These are phyloP conservation scores for Acaromyces ingoldii DNA, from an alignment of 1,284 basidiomycete species.

Conservation along the genomic window DNA sequence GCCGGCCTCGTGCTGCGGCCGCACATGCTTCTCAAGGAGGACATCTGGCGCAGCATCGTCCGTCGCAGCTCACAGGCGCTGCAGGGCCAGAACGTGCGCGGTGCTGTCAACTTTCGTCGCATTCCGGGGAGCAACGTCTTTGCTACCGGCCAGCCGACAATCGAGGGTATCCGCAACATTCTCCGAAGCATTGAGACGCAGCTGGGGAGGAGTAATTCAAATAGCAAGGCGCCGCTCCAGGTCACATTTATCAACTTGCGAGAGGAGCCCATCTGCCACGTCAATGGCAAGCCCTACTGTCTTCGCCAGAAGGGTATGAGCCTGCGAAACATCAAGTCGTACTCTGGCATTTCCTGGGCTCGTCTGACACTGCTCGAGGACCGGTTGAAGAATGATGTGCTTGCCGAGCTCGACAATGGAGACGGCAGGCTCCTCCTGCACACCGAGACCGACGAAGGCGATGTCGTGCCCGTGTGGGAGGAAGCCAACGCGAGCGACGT, in stretches of 20 bases:
- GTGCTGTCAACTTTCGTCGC: conserved; percentile 89
- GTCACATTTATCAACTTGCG: conserved; percentile 89
- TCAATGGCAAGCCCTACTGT: conserved; percentile 67
- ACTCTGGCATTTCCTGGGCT: conserved; percentile 46
- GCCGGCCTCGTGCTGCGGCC: conserved; percentile 47
- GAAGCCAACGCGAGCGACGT: conserved; percentile 74
- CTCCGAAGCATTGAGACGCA: conserved; percentile 55
- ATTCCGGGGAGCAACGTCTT: conserved; percentile 71
- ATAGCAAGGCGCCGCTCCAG: conserved; percentile 10
- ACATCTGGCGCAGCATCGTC: conserved; percentile 47
- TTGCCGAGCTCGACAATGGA: conserved; percentile 73
- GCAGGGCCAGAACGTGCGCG: conserved; percentile 59
- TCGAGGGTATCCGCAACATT: conserved; percentile 81
- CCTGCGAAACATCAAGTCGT: conserved; percentile 45
- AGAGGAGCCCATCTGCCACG: conserved; percentile 83
- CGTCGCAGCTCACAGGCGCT: conserved; percentile 10
- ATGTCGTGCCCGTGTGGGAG: conserved; percentile 93
- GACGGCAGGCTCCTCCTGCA: conserved; percentile 84
- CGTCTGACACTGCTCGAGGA: conserved; percentile 62
- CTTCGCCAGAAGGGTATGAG: conserved; percentile 52
- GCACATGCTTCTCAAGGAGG: conserved; percentile 45
- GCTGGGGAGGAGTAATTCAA: conserved; percentile 11
- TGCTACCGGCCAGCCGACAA: conserved; percentile 72
- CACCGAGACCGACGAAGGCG: conserved; percentile 79
- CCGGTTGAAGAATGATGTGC: conserved; percentile 80